Evolutionary conservation across 75 land plant genomes (phyloP).

Genomic region (Pinus tabuliformis): DNA sequence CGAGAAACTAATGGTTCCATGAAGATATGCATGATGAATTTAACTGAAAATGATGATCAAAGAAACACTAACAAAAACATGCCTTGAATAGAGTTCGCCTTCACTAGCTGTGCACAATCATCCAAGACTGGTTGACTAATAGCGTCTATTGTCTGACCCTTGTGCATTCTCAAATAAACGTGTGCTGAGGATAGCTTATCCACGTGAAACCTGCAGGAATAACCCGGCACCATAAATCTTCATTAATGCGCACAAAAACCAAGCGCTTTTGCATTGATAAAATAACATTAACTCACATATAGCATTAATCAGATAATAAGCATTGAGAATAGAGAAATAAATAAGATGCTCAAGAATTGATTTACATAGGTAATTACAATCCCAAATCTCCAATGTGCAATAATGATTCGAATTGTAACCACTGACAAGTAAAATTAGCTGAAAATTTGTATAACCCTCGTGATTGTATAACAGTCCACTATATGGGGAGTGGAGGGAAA

Average conservation of each 20-base stretch:
- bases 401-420: too few species aligned
- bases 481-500: too few species aligned
- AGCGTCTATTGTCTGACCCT: slow-evolving; percentile 91
- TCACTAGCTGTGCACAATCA: slow-evolving; percentile 98
- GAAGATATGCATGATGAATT: too few species aligned
- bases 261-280: neutral
- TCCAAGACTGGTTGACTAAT: slow-evolving; percentile 82
- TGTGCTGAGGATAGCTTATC: slow-evolving; percentile 99
- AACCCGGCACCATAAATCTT: slow-evolving; percentile 1
- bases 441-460: too few species aligned
- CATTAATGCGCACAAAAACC: neutral
- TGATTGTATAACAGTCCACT: too few species aligned
- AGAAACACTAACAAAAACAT: neutral
- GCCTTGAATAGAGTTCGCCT: slow-evolving; percentile 99
- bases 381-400: too few species aligned
- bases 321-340: neutral
- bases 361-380: too few species aligned
- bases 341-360: neutral
- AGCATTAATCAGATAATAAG: neutral
- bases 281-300: neutral
- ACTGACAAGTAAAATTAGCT: too few species aligned
- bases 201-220: slow-evolving; percentile 88
- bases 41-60: too few species aligned
- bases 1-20: neutral
- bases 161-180: slow-evolving; percentile 88